Base-by-base conservation (phyloP, 78 protist species). In the Abeoforma whisleri region DNA sequence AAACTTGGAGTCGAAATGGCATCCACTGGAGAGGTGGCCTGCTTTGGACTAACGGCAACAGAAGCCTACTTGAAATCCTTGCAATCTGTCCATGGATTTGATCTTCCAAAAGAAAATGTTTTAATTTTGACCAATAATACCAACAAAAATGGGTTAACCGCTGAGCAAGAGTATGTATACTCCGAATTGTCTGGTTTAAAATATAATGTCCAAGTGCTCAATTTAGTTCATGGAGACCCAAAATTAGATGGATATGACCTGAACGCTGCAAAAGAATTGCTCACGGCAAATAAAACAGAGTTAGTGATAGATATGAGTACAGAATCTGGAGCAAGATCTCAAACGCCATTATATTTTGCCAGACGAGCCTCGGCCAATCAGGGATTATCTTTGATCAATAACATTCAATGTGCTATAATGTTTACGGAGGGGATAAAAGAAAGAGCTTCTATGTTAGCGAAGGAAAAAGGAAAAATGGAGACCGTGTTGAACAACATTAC, bases 1-100 rank as follows among this genome's bases (percentile, higher is more conserved):
- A 88, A 91, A 25, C 89, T 96, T 25, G 96, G 99, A 75, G 99
- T 96, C 30, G 99, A 96, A 62, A 96, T 96, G 99, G 94, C 95
- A 23, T 90, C 94, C 12, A 96, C 98, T 1, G 98, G 98, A 35
- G 98, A 94, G 82, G 96, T 89, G 39, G 97, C 95, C 2, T 93
- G 94, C 90, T 94, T 93, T 48, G 98, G 98, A 23, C 73, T 71
- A 0, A 57, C 68, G 39, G 37, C 77, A 57, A 36, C 91, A 68
- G 97, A 94, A 69, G 98, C 95, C 8, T 93, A 89, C 93, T 87
- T 96, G 48, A 94, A 95, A 82, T 93, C 96, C 40, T 80, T 95
- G 79, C 35, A 91, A 34, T 79, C 96, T 2, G 88, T 93, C n/a
- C 84, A 84, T 5, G 92, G 92, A 68, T 91, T 96, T 82, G 23